phyloP scores from a whole-genome alignment of 441 rosid genomes.

The Pelargonium australe region DNA sequence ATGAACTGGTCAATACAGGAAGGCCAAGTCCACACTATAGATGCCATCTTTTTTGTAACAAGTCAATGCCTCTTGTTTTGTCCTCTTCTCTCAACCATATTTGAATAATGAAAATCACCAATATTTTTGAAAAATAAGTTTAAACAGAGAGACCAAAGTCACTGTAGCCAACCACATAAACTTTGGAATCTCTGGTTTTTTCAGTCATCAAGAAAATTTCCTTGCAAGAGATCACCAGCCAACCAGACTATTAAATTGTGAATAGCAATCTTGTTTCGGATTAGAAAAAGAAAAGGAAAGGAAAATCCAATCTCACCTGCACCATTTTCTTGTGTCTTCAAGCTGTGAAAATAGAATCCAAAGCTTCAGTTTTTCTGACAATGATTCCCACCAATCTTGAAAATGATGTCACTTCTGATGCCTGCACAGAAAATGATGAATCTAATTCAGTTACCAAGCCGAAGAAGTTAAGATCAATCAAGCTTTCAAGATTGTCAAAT shows the following conservation, averaged over 20 bases:
- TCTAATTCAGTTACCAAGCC: conserved; percentile 6
- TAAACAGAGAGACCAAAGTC: background rate
- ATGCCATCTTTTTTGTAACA: no score
- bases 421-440: conserved; percentile 1
- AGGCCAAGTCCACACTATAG: no score
- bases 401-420: background rate
- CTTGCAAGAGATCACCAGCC: conserved; percentile 3
- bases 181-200: no score
- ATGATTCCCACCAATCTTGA: conserved; percentile 1
- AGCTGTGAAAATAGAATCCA: background rate
- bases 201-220: background rate
- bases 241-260: background rate
- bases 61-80: no score
- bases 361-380: background rate
- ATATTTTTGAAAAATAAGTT: background rate
- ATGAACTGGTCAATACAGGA: no score
- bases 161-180: background rate
- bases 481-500: conserved; percentile 37
- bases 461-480: conserved; percentile 48
- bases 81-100: no score
- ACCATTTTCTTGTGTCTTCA: background rate
- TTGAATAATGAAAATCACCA: background rate
- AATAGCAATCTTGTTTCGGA: background rate
- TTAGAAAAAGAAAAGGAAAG: no score
- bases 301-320: background rate